Evolutionary conservation across 306 rosid genomes (phyloP), one percentile per base, ranked within the genome.

Genomic region (Lathyrus aphaca): DNA sequence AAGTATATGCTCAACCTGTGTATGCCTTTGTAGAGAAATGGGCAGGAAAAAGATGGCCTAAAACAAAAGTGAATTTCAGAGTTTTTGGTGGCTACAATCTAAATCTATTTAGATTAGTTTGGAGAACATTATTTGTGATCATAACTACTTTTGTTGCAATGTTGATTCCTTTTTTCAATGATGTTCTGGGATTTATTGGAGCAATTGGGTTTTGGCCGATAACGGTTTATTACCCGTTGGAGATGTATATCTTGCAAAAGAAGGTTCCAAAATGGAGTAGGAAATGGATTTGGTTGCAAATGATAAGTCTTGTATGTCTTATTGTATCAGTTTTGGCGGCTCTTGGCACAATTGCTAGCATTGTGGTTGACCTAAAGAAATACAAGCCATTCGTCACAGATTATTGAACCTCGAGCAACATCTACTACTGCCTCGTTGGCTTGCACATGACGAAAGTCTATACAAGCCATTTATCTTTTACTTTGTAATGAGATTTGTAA

Each of bases 131-230:
- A 10, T 88, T 82, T 77, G 96, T 88, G 43, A 58, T 86, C 43
- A 0, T 74, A 7, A 83, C 91, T 64, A 88, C 97, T 6, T 4
- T 86, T 42, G 54, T 88, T 18, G 76, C 97, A 57, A 88, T 88
- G 96, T 17, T 88, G 72, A 73, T 91, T 30, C 97, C 97, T 0
- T 91, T 91, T 78, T 88, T 91, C 75, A 91, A 88, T 44, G 96
- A 88, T 43, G 32, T 88, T 4, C 81, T 85, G 23, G 97, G 93
- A 35, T 50, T 91, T 2, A 72, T 91, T 27, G 97, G 97, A 35
- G 95, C 97, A 15, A 9, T 88, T 4, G 90, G 92, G 15, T 88
- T 91, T 74, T 91, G 97, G 97, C 97, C 97, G 35, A 73, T 88
- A 16, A 76, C 88, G 0, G 92, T 90, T 0, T 89, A 68, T 66